phyloP scores from a whole-genome alignment of 2,329 filamentous ascomycete species.

The Pleochaeta shiraiana region DNA sequence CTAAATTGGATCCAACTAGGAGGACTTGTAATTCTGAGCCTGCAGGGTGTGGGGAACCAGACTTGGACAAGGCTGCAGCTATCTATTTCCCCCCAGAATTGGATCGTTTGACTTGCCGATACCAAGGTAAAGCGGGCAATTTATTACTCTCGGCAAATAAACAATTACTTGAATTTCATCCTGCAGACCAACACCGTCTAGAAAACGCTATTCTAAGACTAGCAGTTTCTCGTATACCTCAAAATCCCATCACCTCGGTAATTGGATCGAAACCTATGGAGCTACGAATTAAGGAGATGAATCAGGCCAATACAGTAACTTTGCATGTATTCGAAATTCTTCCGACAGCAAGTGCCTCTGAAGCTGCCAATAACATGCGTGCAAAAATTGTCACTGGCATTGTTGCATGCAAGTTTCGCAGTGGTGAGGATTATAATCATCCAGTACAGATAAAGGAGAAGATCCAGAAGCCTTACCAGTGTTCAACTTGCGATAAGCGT shows the following conservation, averaged over 20 bases:
- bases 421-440: slow-evolving; percentile 6
- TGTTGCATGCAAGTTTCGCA: slow-evolving; percentile 7
- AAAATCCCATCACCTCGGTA: slow-evolving; percentile 13
- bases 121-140: slow-evolving; percentile 12
- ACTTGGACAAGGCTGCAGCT: slow-evolving; percentile 6
- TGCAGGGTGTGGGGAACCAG: neutral
- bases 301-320: slow-evolving; percentile 6
- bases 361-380: slow-evolving; percentile 13
- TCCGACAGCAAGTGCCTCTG: slow-evolving; percentile 5
- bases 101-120: slow-evolving; percentile 10
- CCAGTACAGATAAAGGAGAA: slow-evolving; percentile 8
- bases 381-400: slow-evolving; percentile 14
- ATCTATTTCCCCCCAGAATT: slow-evolving; percentile 7
- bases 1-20: neutral
- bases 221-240: slow-evolving; percentile 9
- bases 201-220: slow-evolving; percentile 9
- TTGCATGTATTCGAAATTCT: slow-evolving; percentile 13
- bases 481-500: slow-evolving; percentile 13
- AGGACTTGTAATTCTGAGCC: neutral
- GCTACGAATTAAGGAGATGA: slow-evolving; percentile 10
- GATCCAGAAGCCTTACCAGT: slow-evolving; percentile 14
- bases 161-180: slow-evolving; percentile 10
- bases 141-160: slow-evolving; percentile 14
- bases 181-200: slow-evolving; percentile 6
- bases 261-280: slow-evolving; percentile 17